Conservation (phyloP, 139 green algal genomes). For the Eudorina sp. region DNA sequence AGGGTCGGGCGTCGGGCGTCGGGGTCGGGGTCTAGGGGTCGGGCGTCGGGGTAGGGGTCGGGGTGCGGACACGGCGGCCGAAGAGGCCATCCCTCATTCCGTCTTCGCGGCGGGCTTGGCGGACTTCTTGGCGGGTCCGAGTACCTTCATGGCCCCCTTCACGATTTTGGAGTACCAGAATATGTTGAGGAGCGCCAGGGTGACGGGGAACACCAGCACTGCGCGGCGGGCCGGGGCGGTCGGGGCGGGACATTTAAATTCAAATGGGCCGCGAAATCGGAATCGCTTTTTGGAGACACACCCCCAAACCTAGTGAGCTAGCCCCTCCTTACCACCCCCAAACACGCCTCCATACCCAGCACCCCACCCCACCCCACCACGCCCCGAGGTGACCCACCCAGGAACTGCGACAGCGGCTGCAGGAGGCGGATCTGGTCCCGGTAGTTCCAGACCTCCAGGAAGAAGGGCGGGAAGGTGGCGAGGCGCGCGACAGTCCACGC, state of each 20-base stretch:
- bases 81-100: background rate
- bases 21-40: too few species aligned
- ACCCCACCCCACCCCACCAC: too few species aligned
- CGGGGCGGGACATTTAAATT: background rate
- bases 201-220: slow-evolving; percentile 53
- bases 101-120: slow-evolving; percentile 11
- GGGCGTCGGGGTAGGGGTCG: too few species aligned
- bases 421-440: slow-evolving; percentile 42
- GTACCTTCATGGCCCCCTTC: slow-evolving; percentile 8
- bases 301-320: too few species aligned
- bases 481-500: slow-evolving; percentile 54
- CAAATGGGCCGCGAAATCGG: too few species aligned
- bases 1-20: too few species aligned
- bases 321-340: too few species aligned
- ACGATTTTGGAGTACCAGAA: slow-evolving; percentile 62
- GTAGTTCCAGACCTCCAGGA: slow-evolving; percentile 43
- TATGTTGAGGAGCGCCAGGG: slow-evolving; percentile 50
- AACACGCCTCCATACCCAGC: too few species aligned
- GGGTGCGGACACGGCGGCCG: background rate
- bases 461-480: slow-evolving; percentile 59
- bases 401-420: slow-evolving; percentile 7
- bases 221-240: background rate
- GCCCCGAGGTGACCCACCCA: too few species aligned
- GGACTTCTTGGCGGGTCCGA: background rate
- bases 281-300: too few species aligned